Conservation (phyloP, 176 grass and related monocot species). For the Rhynchospora tenuis region DNA sequence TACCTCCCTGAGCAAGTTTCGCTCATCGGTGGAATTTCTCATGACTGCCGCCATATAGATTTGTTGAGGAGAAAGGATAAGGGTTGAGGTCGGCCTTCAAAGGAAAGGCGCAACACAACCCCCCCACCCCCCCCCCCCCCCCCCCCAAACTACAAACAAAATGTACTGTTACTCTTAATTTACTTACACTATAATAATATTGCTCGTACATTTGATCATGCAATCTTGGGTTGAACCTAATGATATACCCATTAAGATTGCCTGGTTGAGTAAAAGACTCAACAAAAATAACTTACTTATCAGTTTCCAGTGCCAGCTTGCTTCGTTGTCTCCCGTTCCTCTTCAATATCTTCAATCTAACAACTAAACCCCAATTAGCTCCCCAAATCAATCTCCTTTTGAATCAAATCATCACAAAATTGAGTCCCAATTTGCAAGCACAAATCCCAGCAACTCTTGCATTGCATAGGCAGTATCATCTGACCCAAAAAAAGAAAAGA, state of each 20-base stretch:
- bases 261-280: background rate
- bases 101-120: too few relatives aligned
- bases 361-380: background rate
- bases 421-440: too few relatives aligned
- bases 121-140: background rate
- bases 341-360: background rate
- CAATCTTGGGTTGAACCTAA: background rate
- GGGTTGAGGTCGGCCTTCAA: background rate
- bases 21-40: background rate
- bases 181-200: background rate
- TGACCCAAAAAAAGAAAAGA: too few relatives aligned
- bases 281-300: background rate
- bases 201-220: background rate
- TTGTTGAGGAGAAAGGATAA: background rate
- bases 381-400: background rate
- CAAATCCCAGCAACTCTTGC: background rate
- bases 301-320: too few relatives aligned
- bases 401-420: background rate
- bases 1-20: background rate
- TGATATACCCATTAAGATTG: background rate
- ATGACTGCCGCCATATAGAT: background rate
- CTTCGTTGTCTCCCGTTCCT: background rate
- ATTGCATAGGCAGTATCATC: background rate
- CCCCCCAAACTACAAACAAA: too few relatives aligned
- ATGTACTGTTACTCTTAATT: too few relatives aligned